Conservation (phyloP, 2,329 filamentous ascomycete genomes). For the Sclerotinia spermophila region DNA sequence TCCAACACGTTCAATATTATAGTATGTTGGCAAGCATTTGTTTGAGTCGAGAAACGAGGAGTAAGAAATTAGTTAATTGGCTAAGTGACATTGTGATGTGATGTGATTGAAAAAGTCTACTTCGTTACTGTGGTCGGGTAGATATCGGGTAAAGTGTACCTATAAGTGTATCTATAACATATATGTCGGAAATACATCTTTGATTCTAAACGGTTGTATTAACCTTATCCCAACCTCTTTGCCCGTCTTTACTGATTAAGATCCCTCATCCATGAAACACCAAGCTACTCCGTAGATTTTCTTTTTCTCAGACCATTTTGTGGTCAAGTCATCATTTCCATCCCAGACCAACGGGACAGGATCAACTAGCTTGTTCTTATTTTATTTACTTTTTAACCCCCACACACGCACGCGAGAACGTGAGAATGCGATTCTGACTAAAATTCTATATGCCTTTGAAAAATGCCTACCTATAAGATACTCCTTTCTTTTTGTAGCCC, state of each 20-base stretch:
- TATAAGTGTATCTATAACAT: not conserved
- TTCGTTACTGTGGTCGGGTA: not conserved
- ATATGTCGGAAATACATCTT: not conserved
- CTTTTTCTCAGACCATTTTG: not conserved
- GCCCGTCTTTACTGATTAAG: not conserved
- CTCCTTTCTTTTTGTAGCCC: not conserved
- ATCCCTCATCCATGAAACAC: constrained; percentile 6
- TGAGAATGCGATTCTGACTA: not conserved
- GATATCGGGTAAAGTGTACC: not conserved
- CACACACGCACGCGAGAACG: not conserved
- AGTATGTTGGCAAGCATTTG: not conserved
- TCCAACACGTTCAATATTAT: not conserved
- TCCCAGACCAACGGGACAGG: not conserved
- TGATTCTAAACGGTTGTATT: not conserved
- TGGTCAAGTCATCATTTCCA: not conserved
- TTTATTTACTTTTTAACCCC: not conserved
- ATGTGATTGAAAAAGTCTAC: constrained; percentile 1
- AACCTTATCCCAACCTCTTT: constrained; percentile 6
- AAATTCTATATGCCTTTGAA: not conserved
- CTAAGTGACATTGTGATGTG: not conserved
- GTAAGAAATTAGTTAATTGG: not conserved
- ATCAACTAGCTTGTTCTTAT: not conserved
- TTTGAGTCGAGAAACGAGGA: not conserved
- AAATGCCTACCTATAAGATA: too few relatives aligned
- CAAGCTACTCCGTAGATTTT: not conserved